Conservation (phyloP, 2,329 filamentous ascomycete species). For the Cytospora schulzeri region DNA sequence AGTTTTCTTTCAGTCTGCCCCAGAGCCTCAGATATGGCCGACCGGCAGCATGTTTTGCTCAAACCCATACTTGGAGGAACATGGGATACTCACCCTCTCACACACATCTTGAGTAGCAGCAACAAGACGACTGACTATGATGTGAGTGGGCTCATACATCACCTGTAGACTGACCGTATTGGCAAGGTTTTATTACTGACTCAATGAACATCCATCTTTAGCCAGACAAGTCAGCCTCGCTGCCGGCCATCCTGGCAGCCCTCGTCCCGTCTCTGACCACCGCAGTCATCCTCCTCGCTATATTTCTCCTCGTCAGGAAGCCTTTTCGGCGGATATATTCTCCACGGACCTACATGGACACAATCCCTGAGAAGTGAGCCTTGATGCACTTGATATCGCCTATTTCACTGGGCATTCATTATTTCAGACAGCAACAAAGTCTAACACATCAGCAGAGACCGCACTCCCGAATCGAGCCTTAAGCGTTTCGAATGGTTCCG, state of each 20-base stretch:
- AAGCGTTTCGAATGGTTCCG: conserved; percentile 27
- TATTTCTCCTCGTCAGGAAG: conserved; percentile 29
- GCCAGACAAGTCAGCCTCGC: conserved; percentile 25
- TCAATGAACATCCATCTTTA: neutral
- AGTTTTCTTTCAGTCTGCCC: neutral
- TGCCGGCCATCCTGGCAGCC: conserved; percentile 27
- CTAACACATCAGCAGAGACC: conserved; percentile 21
- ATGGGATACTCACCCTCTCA: conserved; percentile 5
- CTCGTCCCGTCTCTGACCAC: conserved; percentile 29
- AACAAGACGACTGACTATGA: conserved; percentile 20
- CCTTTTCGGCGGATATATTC: conserved; percentile 30
- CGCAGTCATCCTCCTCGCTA: conserved; percentile 26
- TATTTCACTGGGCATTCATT: too few species aligned
- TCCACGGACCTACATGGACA: conserved; percentile 30
- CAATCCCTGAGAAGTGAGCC: conserved; percentile 30
- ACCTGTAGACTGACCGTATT: neutral
- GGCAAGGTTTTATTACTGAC: neutral
- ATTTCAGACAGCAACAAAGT: too few species aligned
- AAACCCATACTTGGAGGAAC: neutral
- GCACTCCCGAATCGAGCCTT: conserved; percentile 26
- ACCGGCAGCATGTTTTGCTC: conserved; percentile 5
- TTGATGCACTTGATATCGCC: too few species aligned
- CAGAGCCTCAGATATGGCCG: neutral
- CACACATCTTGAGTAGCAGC: conserved; percentile 1
- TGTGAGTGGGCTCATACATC: conserved; percentile 7